These are phyloP conservation scores for Canariomyces notabilis DNA, from an alignment of 2,329 filamentous ascomycete genomes.

Conservation along the genomic window DNA sequence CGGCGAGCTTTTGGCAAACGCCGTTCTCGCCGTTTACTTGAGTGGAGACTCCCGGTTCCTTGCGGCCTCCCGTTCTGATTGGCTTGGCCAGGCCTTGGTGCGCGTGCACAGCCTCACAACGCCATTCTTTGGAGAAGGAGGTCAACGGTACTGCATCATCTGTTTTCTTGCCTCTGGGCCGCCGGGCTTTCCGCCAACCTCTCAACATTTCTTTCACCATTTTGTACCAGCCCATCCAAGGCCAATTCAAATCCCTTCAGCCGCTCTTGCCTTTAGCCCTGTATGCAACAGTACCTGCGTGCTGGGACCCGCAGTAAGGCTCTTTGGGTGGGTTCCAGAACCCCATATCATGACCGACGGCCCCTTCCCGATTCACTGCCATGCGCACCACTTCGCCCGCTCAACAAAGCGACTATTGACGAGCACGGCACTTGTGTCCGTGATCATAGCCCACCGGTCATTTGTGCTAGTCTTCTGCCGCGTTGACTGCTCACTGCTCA, in stretches of 20 bases:
- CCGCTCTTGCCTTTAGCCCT: neutral
- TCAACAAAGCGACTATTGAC: neutral
- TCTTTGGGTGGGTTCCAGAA: neutral
- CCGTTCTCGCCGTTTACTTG: neutral
- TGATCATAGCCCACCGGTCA: constrained; percentile 5
- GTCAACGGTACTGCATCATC: neutral
- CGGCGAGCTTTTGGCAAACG: neutral
- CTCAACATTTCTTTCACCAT: no score
- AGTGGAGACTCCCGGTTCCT: neutral
- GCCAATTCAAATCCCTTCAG: neutral
- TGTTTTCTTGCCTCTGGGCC: neutral
- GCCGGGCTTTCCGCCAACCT: neutral
- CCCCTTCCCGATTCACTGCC: constrained; percentile 2
- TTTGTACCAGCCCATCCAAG: no score
- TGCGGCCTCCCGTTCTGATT: neutral
- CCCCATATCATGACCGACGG: neutral
- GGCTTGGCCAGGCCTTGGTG: neutral
- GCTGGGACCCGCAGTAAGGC: constrained; percentile 7
- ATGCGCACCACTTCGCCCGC: constrained; percentile 1
- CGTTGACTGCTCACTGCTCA: constrained; percentile 10
- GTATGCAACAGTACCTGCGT: no score
- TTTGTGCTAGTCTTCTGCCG: neutral
- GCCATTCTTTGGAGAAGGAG: neutral
- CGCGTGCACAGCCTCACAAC: constrained; percentile 11
- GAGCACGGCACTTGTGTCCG: constrained; percentile 1